Base-by-base conservation (phyloP, 2,329 filamentous ascomycete genomes). In the Calonectria fujianensis region DNA sequence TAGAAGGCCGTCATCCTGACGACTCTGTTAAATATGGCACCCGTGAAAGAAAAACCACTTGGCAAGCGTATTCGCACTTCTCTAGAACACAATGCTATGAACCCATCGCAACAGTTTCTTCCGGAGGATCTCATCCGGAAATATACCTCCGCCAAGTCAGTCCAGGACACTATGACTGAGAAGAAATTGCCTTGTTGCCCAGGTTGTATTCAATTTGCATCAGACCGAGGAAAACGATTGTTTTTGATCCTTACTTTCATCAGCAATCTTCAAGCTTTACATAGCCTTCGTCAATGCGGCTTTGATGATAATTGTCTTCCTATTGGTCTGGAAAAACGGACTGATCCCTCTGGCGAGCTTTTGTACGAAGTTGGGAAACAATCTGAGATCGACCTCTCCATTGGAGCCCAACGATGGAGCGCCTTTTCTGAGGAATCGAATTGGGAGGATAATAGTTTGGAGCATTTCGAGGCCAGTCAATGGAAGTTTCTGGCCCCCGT, bases 401-500 rank as follows among this genome's bases (percentile, higher is more conserved):
- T 64, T 14, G 7, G 27, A 0, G 0, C 2, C 4, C 13, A 64
- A 6, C 37, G 61, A 48, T 64, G 61, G 61, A 11, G 11, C 10
- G 61, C 37, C 3, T 64, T 64, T 39, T 4, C 39, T 4, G 16
- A 45, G 5, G 61, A 64, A 45, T 31, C 27, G 1, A 0, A 20
- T 8, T 64, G 61, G 61, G 37, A 64, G 1, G 61, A 64, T 31
- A 13, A 6, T 14, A n/a, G 4, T 8, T 16, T 64, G 8, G 61
- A 64, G 29, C 6, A n/a, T 3, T 48, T 64, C 5, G 8, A n/a
- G 9, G n/a, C 3, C 1, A 32, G 1, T 11, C 61, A 64, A 14
- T 64, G 61, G 61, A 29, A 31, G 9, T 64, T 64, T 48, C 16
- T 64, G 16, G 61, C 61, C 3, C 61, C 61, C 3, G 61, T 64